A percentile compares a stretch with the other conserved stretches of the same genome.
phyloP scores from a whole-genome alignment of 1,284 basidiomycete species.

The Exobasidium cylindrosporum region DNA sequence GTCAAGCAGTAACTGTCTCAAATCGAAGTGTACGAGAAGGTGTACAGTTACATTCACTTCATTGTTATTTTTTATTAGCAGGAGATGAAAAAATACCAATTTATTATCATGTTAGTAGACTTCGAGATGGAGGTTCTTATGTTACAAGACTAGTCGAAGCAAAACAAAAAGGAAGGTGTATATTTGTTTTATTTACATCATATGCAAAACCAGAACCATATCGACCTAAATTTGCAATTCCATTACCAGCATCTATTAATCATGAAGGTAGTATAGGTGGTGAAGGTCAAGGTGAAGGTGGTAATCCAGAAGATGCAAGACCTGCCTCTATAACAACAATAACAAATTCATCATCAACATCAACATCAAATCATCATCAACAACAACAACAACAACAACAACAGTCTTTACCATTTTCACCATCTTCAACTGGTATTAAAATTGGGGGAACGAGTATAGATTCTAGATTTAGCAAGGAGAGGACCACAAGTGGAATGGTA shows the following conservation, averaged over 20 bases:
- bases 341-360: neutral
- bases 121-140: conserved; percentile 52
- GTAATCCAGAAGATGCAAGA: conserved; percentile 26
- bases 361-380: neutral
- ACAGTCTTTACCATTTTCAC: neutral
- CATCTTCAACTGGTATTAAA: neutral
- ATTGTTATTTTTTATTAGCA: conserved; percentile 47
- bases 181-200: conserved; percentile 30
- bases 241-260: conserved; percentile 23
- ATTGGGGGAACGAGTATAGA: conserved; percentile 11
- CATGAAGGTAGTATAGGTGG: neutral
- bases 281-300: conserved; percentile 15
- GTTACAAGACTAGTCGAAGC: conserved; percentile 47
- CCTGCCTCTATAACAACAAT: neutral
- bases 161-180: conserved; percentile 32
- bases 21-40: conserved; percentile 37
- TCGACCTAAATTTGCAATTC: conserved; percentile 43
- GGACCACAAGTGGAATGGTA: neutral
- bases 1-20: conserved; percentile 42
- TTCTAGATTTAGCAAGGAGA: conserved; percentile 21
- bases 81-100: conserved; percentile 39
- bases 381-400: too few species aligned
- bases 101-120: conserved; percentile 42
- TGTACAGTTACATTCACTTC: conserved; percentile 20
- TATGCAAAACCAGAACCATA: conserved; percentile 48